Evolutionary conservation across 352 stramenopile species (phyloP).

Genomic region (Globisporangium nodosum): DNA sequence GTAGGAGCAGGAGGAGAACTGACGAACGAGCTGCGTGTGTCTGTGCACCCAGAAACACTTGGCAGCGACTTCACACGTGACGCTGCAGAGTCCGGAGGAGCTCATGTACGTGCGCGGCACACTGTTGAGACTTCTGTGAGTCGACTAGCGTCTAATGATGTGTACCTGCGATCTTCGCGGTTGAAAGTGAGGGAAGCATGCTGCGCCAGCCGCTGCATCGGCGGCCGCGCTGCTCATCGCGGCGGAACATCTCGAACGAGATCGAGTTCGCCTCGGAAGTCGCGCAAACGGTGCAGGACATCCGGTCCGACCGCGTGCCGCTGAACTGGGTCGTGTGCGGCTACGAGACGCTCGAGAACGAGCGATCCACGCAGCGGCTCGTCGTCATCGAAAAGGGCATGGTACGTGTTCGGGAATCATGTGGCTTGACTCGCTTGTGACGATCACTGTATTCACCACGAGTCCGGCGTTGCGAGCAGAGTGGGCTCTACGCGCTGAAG

Average conservation of each 20-base stretch:
- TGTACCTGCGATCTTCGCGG: not conserved
- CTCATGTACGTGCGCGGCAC: slow-evolving; percentile 40
- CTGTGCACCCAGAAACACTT: slow-evolving; percentile 62
- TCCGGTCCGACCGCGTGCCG: slow-evolving; percentile 69
- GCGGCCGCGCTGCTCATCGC: slow-evolving; percentile 58
- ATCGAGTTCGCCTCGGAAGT: slow-evolving; percentile 80
- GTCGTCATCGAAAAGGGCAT: slow-evolving; percentile 83
- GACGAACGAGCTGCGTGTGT: slow-evolving; percentile 9
- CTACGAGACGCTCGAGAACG: slow-evolving; percentile 61
- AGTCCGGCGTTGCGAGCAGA: slow-evolving; percentile 24
- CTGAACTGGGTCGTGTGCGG: slow-evolving; percentile 86
- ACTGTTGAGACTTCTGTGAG: not conserved
- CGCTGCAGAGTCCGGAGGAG: slow-evolving; percentile 66
- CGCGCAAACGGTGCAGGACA: slow-evolving; percentile 62
- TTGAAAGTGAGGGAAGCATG: slow-evolving; percentile 47
- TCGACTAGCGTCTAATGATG: not conserved
- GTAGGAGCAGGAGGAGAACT: not conserved
- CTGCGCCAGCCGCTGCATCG: slow-evolving; percentile 58
- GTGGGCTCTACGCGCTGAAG: slow-evolving; percentile 75
- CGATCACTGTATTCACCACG: not conserved
- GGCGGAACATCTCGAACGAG: slow-evolving; percentile 71
- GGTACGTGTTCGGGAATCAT: slow-evolving; percentile 23
- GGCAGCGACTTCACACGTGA: slow-evolving; percentile 67
- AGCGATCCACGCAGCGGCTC: slow-evolving; percentile 55
- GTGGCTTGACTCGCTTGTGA: too few species aligned